Base-by-base conservation (phyloP, 1,139 yeast species). In the Saccharomycopsis crataegensis region DNA sequence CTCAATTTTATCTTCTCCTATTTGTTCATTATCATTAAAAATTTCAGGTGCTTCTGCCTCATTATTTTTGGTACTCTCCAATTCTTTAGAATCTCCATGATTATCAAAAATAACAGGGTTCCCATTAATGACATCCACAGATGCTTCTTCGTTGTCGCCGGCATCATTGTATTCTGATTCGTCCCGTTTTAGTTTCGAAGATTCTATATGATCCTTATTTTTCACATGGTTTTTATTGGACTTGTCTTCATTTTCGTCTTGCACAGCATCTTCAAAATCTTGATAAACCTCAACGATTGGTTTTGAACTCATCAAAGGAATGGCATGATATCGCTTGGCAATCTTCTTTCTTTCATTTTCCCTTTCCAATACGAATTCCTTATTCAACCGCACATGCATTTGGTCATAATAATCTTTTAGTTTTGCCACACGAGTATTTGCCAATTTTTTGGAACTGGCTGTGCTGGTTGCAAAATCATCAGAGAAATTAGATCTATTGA, bases 201-300 rank as follows among this genome's bases (percentile, higher is more conserved):
- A 8, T 12, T 46, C 33, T 38, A 12, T 46, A 38, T 44, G 31
- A 43, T 11, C n/a, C 34, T 44, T 43, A 6, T 45, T n/a, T 22
- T 33, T 44, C 5, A 9, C 12, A 32, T 8, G 22, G n/a, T 32
- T 37, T 37, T 33, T 11, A 43, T 42, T 37, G 22, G 48, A 44
- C 34, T 14, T 22, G 8, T 14, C 16, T 40, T 60, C 57, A 14
- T 44, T 41, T 34, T 59, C 58, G 36, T 70, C 72, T 47, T 74
- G 77, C 8, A 89, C 96, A 1, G 95, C 97, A 68, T 90, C 97
- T 60, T 85, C 85, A 41, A 89, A 94, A 63, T 88, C 86, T 61
- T 88, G 85, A 66, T 87, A 93, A 34, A 94, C 87, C 62, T 91
- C 97, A 34, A 91, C 98, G 55, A 88, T 86, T 0, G 99, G 98